Evolutionary conservation across 148 eudicot species (phyloP), one percentile per base, ranked within the genome.

Genomic region (Rhododendron ferrugineum): DNA sequence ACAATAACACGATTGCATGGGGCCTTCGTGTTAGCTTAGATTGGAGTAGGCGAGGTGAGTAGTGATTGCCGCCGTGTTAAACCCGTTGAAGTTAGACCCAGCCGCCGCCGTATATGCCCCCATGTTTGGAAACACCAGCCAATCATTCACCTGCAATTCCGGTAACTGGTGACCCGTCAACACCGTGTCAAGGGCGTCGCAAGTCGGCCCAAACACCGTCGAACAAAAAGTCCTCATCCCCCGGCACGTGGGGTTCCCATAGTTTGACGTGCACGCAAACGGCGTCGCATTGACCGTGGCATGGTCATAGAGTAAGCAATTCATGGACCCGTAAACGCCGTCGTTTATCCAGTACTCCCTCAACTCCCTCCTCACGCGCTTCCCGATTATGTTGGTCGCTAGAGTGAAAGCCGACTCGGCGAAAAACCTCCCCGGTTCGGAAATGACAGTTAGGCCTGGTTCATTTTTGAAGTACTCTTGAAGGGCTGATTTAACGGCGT

Each of bases 301-400:
- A 52, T 68, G 36, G 16, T 81, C 81, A 6, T n/a, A n/a, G 16
- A 82, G 37, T 32, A 49, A 28, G 15, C 50, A 50, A 16, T 82
- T 81, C 87, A 86, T 26, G 5, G 87, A 86, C 7, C 87, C 87
- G 8, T 81, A 82, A 14, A 86, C 30, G 2, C 87, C 84, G 79
- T 86, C 87, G 80, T 86, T 86, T 20, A 86, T 86, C 87, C 87
- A 86, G 74, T 86, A 86, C 42, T 86, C 87, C 74, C 81, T 86
- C 49, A 82, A 14, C 20, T 86, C 87, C 5, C 87, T 85, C 49
- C 87, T 86, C 52, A 82, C 54, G 1, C 87, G 84, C 68, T 86
- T 86, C 58, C 87, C 87, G 26, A 82, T 36, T 15, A 86, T 30
- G 11, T n/a, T 81, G 1, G 87, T 74, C 5, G 85, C 87, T 10